These are phyloP conservation scores for Alternaria solani DNA, from an alignment of 2,329 filamentous ascomycete genomes.

Conservation along the genomic window DNA sequence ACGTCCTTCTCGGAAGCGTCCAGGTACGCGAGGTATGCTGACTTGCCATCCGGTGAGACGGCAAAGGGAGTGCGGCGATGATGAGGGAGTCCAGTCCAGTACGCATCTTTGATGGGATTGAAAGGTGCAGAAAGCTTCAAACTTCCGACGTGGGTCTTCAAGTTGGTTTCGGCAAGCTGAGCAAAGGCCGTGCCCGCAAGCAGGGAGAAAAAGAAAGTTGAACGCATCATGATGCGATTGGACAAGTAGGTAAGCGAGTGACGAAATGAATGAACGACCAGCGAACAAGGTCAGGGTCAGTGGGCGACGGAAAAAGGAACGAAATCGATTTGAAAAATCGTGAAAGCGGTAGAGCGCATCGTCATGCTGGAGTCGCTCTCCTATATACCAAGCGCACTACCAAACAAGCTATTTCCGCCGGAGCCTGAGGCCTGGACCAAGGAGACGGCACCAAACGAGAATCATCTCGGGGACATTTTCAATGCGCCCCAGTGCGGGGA, in stretches of 20 bases:
- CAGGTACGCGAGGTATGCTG: conserved; percentile 68
- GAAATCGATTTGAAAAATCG: conserved; percentile 31
- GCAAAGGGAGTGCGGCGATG: conserved; percentile 70
- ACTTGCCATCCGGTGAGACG: conserved; percentile 65
- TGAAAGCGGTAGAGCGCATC: conserved; percentile 26
- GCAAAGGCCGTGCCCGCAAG: conserved; percentile 46
- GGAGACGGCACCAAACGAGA: conserved; percentile 19
- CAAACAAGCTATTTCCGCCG: conserved; percentile 33
- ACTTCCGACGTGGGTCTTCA: conserved; percentile 53
- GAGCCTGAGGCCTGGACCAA: conserved; percentile 25
- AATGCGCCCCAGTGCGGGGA: conserved; percentile 27
- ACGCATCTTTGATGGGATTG: conserved; percentile 66
- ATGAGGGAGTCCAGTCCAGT: conserved; percentile 69
- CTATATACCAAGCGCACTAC: conserved; percentile 31
- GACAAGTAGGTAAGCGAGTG: conserved; percentile 35
- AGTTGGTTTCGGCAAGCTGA: conserved; percentile 52
- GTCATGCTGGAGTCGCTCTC: conserved; percentile 9
- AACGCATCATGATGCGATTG: conserved; percentile 42
- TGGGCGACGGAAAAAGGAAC: conserved; percentile 32
- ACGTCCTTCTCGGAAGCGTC: conserved; percentile 64
- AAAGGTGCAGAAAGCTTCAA: conserved; percentile 62
- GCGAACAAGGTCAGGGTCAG: conserved; percentile 36
- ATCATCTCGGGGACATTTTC: conserved; percentile 25
- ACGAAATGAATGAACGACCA: conserved; percentile 47
- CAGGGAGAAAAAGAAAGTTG: conserved; percentile 44